Conservation (phyloP, 495 filamentous ascomycete genomes). For the Hyphodiscus hymeniophilus region DNA sequence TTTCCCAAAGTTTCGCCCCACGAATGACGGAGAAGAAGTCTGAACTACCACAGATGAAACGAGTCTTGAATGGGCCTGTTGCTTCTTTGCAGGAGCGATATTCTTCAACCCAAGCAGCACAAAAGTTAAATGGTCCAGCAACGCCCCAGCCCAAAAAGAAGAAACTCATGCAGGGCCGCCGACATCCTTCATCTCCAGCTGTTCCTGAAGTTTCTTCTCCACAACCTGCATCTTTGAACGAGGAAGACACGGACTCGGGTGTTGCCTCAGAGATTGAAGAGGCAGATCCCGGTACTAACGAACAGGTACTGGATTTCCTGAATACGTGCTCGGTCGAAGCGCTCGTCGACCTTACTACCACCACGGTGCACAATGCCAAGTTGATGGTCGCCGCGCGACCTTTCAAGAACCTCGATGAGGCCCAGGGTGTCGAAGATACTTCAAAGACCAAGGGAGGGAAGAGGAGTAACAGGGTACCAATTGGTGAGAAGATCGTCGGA, state of each 20-base stretch:
- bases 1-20: neutral
- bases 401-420: constrained; percentile 52
- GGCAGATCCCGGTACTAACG: constrained; percentile 36
- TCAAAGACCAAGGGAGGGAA: constrained; percentile 30
- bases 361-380: constrained; percentile 57
- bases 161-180: constrained; percentile 53
- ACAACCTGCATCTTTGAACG: constrained; percentile 26
- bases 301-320: constrained; percentile 66
- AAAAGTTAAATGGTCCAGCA: constrained; percentile 12
- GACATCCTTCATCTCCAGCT: constrained; percentile 38
- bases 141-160: constrained; percentile 30
- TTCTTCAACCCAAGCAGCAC: constrained; percentile 32
- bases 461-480: constrained; percentile 33
- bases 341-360: constrained; percentile 67
- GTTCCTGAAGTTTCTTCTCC: constrained; percentile 25
- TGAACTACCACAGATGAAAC: constrained; percentile 55
- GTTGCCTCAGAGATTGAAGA: constrained; percentile 29
- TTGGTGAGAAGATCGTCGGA: constrained; percentile 67
- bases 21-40: constrained; percentile 6
- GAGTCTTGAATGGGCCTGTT: constrained; percentile 27
- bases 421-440: constrained; percentile 50
- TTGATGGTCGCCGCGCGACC: constrained; percentile 61
- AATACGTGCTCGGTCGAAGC: constrained; percentile 67
- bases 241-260: constrained; percentile 33
- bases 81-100: constrained; percentile 55